Percentiles rank a stretch among this genome's conserved stretches.
These are phyloP conservation scores for Colletotrichum echinochloae DNA, from an alignment of 2,329 filamentous ascomycete species.

Conservation along the genomic window DNA sequence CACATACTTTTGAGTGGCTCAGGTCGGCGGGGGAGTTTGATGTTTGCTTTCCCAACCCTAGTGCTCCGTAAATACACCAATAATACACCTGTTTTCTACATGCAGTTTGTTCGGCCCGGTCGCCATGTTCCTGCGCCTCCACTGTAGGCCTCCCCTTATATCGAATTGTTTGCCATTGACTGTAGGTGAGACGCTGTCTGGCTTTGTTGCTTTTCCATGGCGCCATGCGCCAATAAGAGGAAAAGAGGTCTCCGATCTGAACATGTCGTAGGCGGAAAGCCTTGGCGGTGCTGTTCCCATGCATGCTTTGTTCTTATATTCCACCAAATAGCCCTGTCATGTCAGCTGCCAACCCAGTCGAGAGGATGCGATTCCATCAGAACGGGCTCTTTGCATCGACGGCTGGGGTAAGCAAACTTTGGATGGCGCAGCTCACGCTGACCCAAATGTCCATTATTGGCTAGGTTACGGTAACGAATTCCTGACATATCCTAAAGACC, in stretches of 20 bases:
- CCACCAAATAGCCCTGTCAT: neutral
- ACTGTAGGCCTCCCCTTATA: neutral
- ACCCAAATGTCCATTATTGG: constrained; percentile 24
- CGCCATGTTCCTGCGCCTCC: neutral
- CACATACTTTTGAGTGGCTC: constrained; percentile 9
- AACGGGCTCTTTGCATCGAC: neutral
- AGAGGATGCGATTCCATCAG: neutral
- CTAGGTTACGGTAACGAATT: constrained; percentile 27
- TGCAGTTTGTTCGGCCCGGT: neutral
- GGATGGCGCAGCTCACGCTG: constrained; percentile 23
- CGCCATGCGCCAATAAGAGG: no score
- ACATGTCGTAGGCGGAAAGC: neutral
- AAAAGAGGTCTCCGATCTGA: no score
- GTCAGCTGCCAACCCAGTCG: neutral
- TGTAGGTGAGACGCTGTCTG: neutral
- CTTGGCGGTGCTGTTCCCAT: neutral
- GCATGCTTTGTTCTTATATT: neutral
- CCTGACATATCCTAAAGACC: neutral
- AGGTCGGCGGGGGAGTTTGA: neutral
- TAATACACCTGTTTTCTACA: neutral
- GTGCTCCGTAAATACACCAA: constrained; percentile 14
- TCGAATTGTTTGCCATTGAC: neutral
- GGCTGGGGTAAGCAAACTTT: constrained; percentile 1
- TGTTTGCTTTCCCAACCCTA: neutral
- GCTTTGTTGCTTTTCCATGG: neutral